A percentile compares a stretch with the other conserved stretches of the same genome.
These are phyloP conservation scores for Cytospora piceicola DNA, from an alignment of 2,329 filamentous ascomycete species.

Conservation along the genomic window DNA sequence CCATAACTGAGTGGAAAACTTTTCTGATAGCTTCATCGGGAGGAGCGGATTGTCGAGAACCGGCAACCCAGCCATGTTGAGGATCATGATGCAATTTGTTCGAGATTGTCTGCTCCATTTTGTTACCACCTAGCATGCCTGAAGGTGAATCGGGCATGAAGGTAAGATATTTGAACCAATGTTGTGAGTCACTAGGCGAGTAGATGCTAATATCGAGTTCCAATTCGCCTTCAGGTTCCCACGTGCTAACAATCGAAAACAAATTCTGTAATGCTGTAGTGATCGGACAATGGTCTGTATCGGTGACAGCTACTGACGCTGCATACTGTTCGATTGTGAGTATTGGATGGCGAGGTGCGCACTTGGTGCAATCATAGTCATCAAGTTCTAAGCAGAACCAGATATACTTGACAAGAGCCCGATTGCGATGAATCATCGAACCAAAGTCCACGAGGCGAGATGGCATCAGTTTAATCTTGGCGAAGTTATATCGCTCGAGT, in stretches of 20 bases:
- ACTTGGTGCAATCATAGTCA: conserved; percentile 37
- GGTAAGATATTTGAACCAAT: conserved; percentile 39
- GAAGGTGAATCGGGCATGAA: conserved; percentile 35
- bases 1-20: conserved; percentile 35
- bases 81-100: conserved; percentile 27
- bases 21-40: conserved; percentile 29
- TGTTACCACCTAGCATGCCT: conserved; percentile 7
- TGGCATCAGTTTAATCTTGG: conserved; percentile 38
- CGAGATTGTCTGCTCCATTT: conserved; percentile 25
- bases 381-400: conserved; percentile 40
- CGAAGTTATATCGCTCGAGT: conserved; percentile 39
- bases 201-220: conserved; percentile 40
- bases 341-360: conserved; percentile 21
- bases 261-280: conserved; percentile 33
- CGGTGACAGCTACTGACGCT: conserved; percentile 26
- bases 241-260: conserved; percentile 38
- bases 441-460: conserved; percentile 37
- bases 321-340: conserved; percentile 11
- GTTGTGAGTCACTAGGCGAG: conserved; percentile 38
- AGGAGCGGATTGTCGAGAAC: conserved; percentile 31
- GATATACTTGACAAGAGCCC: conserved; percentile 36
- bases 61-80: conserved; percentile 35
- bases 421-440: conserved; percentile 38
- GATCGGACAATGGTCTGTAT: conserved; percentile 31
- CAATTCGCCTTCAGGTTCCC: conserved; percentile 35